phyloP scores from a whole-genome alignment of 768 basidiomycete species.

The Rickenella mellea region DNA sequence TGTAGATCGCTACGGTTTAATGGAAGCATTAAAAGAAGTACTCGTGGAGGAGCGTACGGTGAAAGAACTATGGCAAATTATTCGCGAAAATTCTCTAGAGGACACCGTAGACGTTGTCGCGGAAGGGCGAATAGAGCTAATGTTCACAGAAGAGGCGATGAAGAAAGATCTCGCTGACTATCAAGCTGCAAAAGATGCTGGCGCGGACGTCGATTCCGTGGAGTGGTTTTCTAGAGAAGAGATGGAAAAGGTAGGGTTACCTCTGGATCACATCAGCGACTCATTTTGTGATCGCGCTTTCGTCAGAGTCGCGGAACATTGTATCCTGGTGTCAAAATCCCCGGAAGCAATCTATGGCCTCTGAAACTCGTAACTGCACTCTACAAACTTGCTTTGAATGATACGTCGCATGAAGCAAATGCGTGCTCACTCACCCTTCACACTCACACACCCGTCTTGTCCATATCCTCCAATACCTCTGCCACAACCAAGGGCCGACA shows the following conservation, averaged over 20 bases:
- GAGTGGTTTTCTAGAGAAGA: conserved; percentile 39
- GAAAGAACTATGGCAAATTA: conserved; percentile 35
- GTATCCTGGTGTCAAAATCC: conserved; percentile 41
- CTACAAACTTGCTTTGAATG: conserved; percentile 32
- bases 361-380: conserved; percentile 70
- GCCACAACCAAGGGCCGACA: conserved; percentile 14
- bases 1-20: conserved; percentile 30
- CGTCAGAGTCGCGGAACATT: conserved; percentile 31
- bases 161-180: conserved; percentile 31
- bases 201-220: conserved; percentile 34
- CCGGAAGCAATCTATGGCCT: conserved; percentile 67
- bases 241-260: conserved; percentile 32
- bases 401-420: conserved; percentile 9
- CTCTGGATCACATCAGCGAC: neutral
- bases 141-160: conserved; percentile 39
- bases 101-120: conserved; percentile 53
- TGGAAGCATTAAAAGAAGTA: conserved; percentile 46
- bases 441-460: conserved; percentile 62
- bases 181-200: conserved; percentile 42
- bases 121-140: conserved; percentile 41
- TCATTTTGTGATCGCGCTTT: neutral
- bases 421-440: conserved; percentile 44
- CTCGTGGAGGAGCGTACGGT: conserved; percentile 51
- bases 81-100: conserved; percentile 32
- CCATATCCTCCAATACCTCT: conserved; percentile 23